These are phyloP conservation scores for Talaromyces marneffei DNA, from an alignment of 2,329 filamentous ascomycete genomes.

Conservation along the genomic window DNA sequence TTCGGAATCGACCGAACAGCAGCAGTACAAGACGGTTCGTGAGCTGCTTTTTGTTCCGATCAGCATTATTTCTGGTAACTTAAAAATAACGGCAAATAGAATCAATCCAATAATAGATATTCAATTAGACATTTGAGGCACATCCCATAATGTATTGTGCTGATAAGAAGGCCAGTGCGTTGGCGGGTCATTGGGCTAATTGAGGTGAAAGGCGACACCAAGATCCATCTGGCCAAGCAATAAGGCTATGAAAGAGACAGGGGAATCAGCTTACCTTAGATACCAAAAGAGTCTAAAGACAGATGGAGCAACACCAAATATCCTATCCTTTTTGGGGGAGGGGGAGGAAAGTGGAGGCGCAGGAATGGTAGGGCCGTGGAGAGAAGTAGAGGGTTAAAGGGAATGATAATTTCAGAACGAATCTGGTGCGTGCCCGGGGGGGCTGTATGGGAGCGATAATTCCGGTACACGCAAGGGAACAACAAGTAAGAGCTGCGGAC, in stretches of 20 bases:
- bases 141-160: slow-evolving; percentile 15
- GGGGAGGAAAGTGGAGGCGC: slow-evolving; percentile 24
- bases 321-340: slow-evolving; percentile 16
- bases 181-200: slow-evolving; percentile 19
- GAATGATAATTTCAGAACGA: neutral
- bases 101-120: neutral
- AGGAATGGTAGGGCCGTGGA: slow-evolving; percentile 24
- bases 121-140: neutral
- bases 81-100: slow-evolving; percentile 2
- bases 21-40: neutral
- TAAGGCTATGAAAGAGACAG: slow-evolving; percentile 12
- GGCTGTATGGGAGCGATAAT: neutral
- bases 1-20: neutral
- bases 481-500: neutral
- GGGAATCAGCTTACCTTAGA: slow-evolving; percentile 21
- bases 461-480: slow-evolving; percentile 8
- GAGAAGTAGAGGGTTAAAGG: slow-evolving; percentile 13
- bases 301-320: slow-evolving; percentile 17
- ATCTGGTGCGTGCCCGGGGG: neutral
- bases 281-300: slow-evolving; percentile 15
- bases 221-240: slow-evolving; percentile 15
- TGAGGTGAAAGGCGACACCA: slow-evolving; percentile 1
- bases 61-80: neutral
- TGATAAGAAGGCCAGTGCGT: slow-evolving; percentile 25
- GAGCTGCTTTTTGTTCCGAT: neutral